These are phyloP conservation scores for Elsinoe perseae DNA, from an alignment of 2,329 filamentous ascomycete species.

Conservation along the genomic window DNA sequence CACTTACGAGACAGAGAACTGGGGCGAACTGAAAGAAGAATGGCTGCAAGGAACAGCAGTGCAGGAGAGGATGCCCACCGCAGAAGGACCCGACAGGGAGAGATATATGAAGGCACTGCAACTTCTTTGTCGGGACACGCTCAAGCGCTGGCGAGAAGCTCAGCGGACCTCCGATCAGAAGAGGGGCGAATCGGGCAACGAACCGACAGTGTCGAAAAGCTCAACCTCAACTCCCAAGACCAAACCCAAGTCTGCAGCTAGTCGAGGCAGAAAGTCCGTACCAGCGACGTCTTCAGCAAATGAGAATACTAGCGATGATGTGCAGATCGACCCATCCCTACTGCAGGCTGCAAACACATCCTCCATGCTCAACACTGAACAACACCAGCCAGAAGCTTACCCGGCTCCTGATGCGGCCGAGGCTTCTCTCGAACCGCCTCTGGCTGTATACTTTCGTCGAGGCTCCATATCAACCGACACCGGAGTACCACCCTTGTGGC, in stretches of 20 bases:
- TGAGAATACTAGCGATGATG: constrained; percentile 30
- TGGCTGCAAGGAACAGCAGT: constrained; percentile 57
- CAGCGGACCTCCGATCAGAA: constrained; percentile 49
- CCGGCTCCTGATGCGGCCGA: constrained; percentile 16
- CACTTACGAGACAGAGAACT: constrained; percentile 66
- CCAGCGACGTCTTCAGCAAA: constrained; percentile 14
- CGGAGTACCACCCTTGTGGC: constrained; percentile 51
- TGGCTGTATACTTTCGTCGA: constrained; percentile 62
- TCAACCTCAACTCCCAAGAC: constrained; percentile 18
- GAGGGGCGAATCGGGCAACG: constrained; percentile 34
- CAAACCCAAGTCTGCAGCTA: constrained; percentile 14
- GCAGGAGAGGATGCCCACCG: constrained; percentile 49
- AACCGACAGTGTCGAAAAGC: constrained; percentile 12
- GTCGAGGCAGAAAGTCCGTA: constrained; percentile 15
- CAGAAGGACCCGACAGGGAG: constrained; percentile 46
- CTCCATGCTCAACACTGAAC: constrained; percentile 31
- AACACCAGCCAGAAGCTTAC: constrained; percentile 18
- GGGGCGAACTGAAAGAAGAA: constrained; percentile 58
- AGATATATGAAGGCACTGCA: constrained; percentile 53
- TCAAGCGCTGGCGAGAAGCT: constrained; percentile 67
- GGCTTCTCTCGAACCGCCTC: constrained; percentile 28
- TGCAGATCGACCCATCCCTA: constrained; percentile 58
- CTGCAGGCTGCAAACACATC: constrained; percentile 50
- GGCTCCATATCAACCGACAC: constrained; percentile 55
- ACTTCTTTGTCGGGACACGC: constrained; percentile 64